These are phyloP conservation scores for Asterophora lycoperdoides DNA, from an alignment of 768 basidiomycete species.

Conservation along the genomic window DNA sequence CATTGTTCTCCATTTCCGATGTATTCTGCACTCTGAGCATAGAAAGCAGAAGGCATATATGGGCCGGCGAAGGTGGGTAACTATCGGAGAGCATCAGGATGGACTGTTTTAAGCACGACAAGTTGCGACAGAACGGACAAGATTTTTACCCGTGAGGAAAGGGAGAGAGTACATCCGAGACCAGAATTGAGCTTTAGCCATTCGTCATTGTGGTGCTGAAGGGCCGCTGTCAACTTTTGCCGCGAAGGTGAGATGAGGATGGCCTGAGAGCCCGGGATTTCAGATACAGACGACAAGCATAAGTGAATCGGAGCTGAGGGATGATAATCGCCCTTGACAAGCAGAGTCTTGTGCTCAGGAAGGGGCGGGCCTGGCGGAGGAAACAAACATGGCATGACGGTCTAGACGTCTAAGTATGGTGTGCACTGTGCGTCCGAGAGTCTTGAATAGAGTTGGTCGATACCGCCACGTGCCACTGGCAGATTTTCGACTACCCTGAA, in stretches of 20 bases:
- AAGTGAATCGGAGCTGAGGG: slow-evolving; percentile 70
- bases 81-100: slow-evolving; percentile 30
- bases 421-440: not conserved
- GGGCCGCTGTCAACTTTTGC: slow-evolving; percentile 32
- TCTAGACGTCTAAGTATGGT: no score
- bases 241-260: slow-evolving; percentile 56
- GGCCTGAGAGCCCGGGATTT: slow-evolving; percentile 27
- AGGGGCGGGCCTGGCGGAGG: slow-evolving; percentile 36
- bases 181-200: slow-evolving; percentile 46
- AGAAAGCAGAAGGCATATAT: slow-evolving; percentile 50
- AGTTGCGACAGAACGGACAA: slow-evolving; percentile 54
- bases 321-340: slow-evolving; percentile 60
- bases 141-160: slow-evolving; percentile 44
- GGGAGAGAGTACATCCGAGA: slow-evolving; percentile 29
- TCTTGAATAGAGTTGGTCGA: not conserved
- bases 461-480: no score
- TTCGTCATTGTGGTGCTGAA: slow-evolving; percentile 49
- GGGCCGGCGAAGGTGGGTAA: slow-evolving; percentile 59
- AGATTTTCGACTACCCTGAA: no score
- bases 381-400: slow-evolving; percentile 32
- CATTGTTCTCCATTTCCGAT: slow-evolving; percentile 17
- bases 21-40: slow-evolving; percentile 35
- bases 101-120: not conserved
- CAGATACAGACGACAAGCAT: slow-evolving; percentile 44
- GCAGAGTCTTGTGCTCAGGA: slow-evolving; percentile 54